Evolutionary conservation across 306 rosid species (phyloP).

Genomic region (Erythrophleum fordii): DNA sequence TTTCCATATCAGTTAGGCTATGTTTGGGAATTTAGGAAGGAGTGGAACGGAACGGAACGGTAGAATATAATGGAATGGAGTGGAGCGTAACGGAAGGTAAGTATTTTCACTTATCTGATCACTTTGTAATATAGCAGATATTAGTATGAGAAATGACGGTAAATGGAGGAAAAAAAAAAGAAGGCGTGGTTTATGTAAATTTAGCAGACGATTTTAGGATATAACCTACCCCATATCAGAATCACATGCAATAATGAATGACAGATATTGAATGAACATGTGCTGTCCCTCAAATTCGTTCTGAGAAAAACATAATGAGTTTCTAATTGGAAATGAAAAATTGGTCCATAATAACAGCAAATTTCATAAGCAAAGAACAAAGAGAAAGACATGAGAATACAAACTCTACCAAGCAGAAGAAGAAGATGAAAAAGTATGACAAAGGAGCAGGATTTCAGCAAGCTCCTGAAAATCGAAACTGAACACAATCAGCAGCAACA

Average conservation of each 20-base stretch:
- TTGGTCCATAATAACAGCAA: neutral
- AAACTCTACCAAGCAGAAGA: constrained; percentile 18
- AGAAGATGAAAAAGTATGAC: neutral
- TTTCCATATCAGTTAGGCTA: no score
- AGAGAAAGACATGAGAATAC: neutral
- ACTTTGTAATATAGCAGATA: constrained; percentile 10
- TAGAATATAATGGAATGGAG: no score
- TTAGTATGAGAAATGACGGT: neutral
- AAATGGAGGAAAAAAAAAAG: neutral
- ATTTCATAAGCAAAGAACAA: neutral
- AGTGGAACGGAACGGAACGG: no score
- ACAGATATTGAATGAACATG: neutral
- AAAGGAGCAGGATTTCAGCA: constrained; percentile 39
- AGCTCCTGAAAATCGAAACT: constrained; percentile 31
- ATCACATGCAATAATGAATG: constrained; percentile 33
- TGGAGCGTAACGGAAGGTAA: neutral
- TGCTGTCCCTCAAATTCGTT: neutral
- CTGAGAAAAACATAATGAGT: constrained; percentile 1
- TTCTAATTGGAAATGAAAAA: neutral
- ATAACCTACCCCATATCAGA: neutral
- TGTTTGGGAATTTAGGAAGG: no score
- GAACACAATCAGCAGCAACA: constrained; percentile 26
- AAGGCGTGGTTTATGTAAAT: constrained; percentile 9
- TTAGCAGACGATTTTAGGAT: neutral
- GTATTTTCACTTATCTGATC: neutral